phyloP scores from a whole-genome alignment of 2,329 filamentous ascomycete genomes.

The Aspergillus sergii region DNA sequence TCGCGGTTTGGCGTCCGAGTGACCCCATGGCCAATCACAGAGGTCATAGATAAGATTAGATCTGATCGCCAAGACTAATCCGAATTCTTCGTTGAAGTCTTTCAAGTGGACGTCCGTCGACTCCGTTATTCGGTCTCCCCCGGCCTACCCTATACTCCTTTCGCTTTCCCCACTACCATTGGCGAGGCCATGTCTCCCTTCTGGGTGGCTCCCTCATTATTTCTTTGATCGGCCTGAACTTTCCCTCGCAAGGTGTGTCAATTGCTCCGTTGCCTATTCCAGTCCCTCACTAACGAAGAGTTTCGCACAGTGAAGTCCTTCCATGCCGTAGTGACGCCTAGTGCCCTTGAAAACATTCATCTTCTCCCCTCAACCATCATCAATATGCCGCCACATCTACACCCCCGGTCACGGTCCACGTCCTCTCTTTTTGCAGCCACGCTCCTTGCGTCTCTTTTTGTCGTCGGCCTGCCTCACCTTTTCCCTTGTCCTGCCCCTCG shows the following conservation, averaged over 20 bases:
- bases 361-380: slow-evolving; percentile 11
- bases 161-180: slow-evolving; percentile 14
- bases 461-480: slow-evolving; percentile 86
- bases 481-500: slow-evolving; percentile 88
- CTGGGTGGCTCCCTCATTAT: background rate
- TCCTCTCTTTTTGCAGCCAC: slow-evolving; percentile 95
- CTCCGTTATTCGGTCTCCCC: background rate
- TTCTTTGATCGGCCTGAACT: background rate
- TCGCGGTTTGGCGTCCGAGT: slow-evolving; percentile 1
- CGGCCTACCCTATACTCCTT: background rate
- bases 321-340: slow-evolving; percentile 15
- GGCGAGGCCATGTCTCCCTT: slow-evolving; percentile 11
- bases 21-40: slow-evolving; percentile 29
- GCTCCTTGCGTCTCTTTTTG: slow-evolving; percentile 83
- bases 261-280: background rate
- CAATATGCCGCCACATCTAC: slow-evolving; percentile 79
- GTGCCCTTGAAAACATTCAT: slow-evolving; percentile 4
- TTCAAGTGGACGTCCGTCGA: slow-evolving; percentile 1
- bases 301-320: slow-evolving; percentile 8
- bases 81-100: slow-evolving; percentile 17
- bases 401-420: slow-evolving; percentile 90
- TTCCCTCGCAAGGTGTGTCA: background rate
- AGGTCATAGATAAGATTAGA: slow-evolving; percentile 43
- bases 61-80: slow-evolving; percentile 33
- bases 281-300: background rate